phyloP scores from a whole-genome alignment of 495 filamentous ascomycete genomes.

The Neohortaea acidophila region DNA sequence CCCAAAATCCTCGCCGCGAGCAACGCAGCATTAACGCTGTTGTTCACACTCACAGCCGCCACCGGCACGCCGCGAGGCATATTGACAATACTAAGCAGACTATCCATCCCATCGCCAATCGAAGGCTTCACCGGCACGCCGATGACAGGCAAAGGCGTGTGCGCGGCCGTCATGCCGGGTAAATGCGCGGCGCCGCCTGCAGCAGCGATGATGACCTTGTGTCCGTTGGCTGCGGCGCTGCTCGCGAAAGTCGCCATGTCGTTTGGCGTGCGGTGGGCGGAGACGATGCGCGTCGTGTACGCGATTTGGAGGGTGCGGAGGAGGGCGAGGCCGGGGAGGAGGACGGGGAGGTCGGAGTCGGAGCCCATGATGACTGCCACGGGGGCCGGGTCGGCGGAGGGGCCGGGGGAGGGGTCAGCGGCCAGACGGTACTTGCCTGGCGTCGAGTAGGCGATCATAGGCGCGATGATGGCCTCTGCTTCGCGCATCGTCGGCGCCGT shows the following conservation, averaged over 20 bases:
- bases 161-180: conserved; percentile 80
- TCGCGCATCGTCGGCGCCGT: conserved; percentile 51
- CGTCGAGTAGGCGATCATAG: conserved; percentile 26
- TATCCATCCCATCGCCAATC: conserved; percentile 76
- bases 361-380: conserved; percentile 91
- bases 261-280: conserved; percentile 79
- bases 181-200: conserved; percentile 86
- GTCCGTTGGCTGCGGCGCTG: conserved; percentile 47
- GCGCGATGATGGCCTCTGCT: conserved; percentile 50
- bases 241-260: conserved; percentile 66
- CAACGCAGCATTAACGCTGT: conserved; percentile 81
- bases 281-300: conserved; percentile 69
- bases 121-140: conserved; percentile 84
- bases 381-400: conserved; percentile 32
- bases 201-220: conserved; percentile 87
- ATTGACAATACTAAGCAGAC: conserved; percentile 76
- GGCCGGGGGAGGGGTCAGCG: background rate
- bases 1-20: conserved; percentile 78
- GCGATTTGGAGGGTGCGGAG: conserved; percentile 62
- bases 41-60: conserved; percentile 84
- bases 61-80: conserved; percentile 73
- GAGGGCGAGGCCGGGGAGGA: conserved; percentile 61
- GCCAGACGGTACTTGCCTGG: background rate
- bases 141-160: conserved; percentile 80
- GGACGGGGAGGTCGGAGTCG: conserved; percentile 73